phyloP scores from a whole-genome alignment of 139 green algal genomes.

The Raphidocelis subcapitata region DNA sequence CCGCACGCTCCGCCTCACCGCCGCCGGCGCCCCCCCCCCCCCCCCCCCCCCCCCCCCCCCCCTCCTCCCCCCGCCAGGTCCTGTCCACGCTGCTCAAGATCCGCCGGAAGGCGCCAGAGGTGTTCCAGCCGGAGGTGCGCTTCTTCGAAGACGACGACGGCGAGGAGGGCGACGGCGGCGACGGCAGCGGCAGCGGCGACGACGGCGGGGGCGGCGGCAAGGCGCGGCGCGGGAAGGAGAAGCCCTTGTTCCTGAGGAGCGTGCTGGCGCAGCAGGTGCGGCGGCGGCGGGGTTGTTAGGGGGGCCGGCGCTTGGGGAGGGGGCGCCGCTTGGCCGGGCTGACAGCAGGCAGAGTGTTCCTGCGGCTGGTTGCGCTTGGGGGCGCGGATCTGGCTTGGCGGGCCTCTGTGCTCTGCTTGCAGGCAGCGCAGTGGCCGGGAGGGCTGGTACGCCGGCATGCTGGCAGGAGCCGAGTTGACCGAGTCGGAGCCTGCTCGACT shows the following conservation, averaged over 20 bases:
- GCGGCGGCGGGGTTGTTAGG: not conserved
- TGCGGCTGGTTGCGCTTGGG: not conserved
- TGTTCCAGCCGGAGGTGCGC: conserved; percentile 66
- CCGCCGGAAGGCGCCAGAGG: conserved; percentile 59
- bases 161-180: conserved; percentile 17
- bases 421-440: not conserved
- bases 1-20: no score
- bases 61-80: conserved; percentile 54
- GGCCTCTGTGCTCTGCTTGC: not conserved
- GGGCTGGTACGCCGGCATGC: not conserved
- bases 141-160: conserved; percentile 59
- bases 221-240: conserved; percentile 28
- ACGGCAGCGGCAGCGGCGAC: conserved; percentile 6
- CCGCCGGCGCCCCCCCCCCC: not conserved
- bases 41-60: conserved; percentile 24
- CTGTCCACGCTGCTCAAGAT: conserved; percentile 76
- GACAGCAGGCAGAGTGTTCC: not conserved
- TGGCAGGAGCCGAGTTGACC: not conserved
- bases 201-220: conserved; percentile 1
- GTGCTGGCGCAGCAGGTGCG: conserved; percentile 69
- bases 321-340: not conserved
- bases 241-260: conserved; percentile 80
- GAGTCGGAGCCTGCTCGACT: not conserved
- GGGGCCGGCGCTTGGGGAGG: not conserved
- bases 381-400: not conserved